Base-by-base conservation (phyloP, 306 rosid species). In the Ochetophila trinervis region DNA sequence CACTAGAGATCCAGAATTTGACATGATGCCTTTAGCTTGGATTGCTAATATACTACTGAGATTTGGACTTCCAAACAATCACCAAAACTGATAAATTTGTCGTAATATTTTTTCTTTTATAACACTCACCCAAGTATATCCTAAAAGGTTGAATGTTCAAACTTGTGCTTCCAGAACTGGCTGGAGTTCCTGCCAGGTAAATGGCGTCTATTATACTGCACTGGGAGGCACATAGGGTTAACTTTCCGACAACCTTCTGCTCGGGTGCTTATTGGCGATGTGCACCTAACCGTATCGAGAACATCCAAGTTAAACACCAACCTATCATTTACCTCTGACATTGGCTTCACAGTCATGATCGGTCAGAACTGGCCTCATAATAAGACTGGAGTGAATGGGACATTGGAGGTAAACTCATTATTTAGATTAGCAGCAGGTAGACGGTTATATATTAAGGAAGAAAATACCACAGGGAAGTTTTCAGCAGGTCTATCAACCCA, bases 161-260 rank as follows among this genome's bases (percentile, higher is more conserved):
- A 30, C 60, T 27, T 61, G 48, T 40, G 23, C 50, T 20, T 62
- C 63, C 79, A 92, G 98, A 85, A 80, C 75, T 92, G 95, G 96
- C 82, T 81, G 83, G 96, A 92, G 70, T 66, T 85, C 63, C 81
- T 92, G 56, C 98, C 91, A 19, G 98, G 98, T 70, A 92, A 87
- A 83, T 92, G 98, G 98, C 93, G 98, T 65, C 79, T 92, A 14
- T 71, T 92, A 66, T 92, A 89, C 77, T 85, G 89, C 72, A 92
- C 98, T 0, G 98, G 98, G 74, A 89, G 48, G 89, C 98, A 92
- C 84, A 79, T 92, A 2, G 98, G 96, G 36, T 79, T 89, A 68
- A 87, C 95, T 69, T 83, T 92, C 61, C 89, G 98, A 61, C 88
- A 92, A 67, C 95, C 98, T 42, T 84, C 92, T 44, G 69, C 80